A percentile compares a stretch with the other conserved stretches of the same genome.
phyloP scores from a whole-genome alignment of 768 basidiomycete species.

The Chalciporus piperatus region DNA sequence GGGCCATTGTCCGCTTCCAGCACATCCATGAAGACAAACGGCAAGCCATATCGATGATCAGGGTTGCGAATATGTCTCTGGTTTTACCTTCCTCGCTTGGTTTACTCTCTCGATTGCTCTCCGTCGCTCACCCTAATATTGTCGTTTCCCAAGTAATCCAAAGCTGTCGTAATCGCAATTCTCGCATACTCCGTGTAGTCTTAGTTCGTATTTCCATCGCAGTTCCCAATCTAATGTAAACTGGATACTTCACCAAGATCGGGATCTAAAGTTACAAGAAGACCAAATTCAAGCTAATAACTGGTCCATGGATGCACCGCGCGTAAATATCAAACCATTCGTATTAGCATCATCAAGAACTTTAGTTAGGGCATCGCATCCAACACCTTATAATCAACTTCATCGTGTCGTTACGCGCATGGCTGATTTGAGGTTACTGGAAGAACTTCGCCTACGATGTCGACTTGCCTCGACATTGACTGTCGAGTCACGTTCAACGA shows the following conservation, averaged over 20 bases:
- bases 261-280: conserved; percentile 22
- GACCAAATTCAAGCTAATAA: conserved; percentile 3
- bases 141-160: conserved; percentile 23
- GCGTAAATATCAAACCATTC: conserved; percentile 10
- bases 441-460: conserved; percentile 30
- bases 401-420: conserved; percentile 35
- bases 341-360: conserved; percentile 5
- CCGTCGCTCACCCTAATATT: conserved; percentile 16
- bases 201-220: conserved; percentile 16
- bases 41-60: conserved; percentile 58
- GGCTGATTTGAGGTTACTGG: conserved; percentile 36
- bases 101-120: conserved; percentile 20
- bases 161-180: conserved; percentile 29
- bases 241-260: conserved; percentile 12
- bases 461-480: conserved; percentile 28
- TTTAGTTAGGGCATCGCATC: not conserved
- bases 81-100: conserved; percentile 18
- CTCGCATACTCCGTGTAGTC: conserved; percentile 22
- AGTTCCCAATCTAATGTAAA: conserved; percentile 13
- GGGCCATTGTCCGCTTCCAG: conserved; percentile 45
- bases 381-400: conserved; percentile 1
- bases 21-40: conserved; percentile 51
- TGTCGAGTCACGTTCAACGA: conserved; percentile 30
- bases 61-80: conserved; percentile 2
- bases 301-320: conserved; percentile 3